A percentile compares a stretch with the other conserved stretches of the same genome.
Conservation (phyloP, 2,329 filamentous ascomycete species). For the Metarhizium rileyi region DNA sequence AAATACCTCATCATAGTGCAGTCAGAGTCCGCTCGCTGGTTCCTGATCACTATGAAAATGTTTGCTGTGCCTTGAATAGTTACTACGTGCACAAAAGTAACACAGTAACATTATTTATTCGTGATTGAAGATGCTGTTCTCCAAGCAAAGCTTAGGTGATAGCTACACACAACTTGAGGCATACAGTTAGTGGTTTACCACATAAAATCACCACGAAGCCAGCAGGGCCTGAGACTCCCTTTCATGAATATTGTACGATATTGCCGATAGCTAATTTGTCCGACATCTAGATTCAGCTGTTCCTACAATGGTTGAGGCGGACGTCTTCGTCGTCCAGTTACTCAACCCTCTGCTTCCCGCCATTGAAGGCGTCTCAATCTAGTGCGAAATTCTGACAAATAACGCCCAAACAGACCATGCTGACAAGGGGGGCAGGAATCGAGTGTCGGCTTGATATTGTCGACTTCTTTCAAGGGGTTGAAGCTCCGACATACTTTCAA, state of each 20-base stretch:
- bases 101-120: not conserved
- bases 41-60: no score
- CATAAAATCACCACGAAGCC: not conserved
- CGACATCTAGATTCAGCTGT: not conserved
- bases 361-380: not conserved
- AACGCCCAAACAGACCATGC: not conserved
- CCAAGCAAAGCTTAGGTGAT: not conserved
- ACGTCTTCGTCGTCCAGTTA: not conserved
- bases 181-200: not conserved
- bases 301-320: not conserved
- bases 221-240: not conserved
- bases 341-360: not conserved
- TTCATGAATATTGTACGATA: not conserved
- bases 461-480: not conserved
- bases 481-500: not conserved
- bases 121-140: not conserved
- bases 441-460: not conserved
- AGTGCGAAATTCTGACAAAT: not conserved
- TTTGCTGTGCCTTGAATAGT: no score
- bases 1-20: no score
- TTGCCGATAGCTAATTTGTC: not conserved
- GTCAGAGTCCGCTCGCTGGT: no score
- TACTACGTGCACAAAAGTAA: not conserved
- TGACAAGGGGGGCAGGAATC: not conserved
- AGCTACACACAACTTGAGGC: not conserved